A percentile compares a stretch with the other conserved stretches of the same genome.
phyloP scores from a whole-genome alignment of 495 filamentous ascomycete species.

The Aspergillus carlsbadensis region DNA sequence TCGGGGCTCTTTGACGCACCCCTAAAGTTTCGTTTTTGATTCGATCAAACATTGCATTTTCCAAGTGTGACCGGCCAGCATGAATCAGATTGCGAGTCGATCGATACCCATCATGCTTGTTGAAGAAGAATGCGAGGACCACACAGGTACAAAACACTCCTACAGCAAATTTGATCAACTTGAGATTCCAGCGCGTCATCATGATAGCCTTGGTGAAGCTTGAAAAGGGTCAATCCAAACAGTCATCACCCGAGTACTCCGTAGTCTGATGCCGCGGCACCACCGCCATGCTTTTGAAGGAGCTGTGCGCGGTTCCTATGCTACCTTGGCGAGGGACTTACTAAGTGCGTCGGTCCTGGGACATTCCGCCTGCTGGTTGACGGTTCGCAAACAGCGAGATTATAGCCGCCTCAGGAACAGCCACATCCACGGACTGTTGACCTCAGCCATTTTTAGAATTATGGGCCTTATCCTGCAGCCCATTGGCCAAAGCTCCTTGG shows the following conservation, averaged over 20 bases:
- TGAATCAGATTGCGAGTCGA: constrained; percentile 15
- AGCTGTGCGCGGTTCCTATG: not conserved
- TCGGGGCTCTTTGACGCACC: constrained; percentile 14
- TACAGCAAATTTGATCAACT: constrained; percentile 10
- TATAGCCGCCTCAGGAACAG: not conserved
- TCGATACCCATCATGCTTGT: constrained; percentile 13
- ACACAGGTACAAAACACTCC: constrained; percentile 13
- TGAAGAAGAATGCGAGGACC: constrained; percentile 7
- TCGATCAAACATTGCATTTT: constrained; percentile 22
- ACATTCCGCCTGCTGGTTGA: not conserved
- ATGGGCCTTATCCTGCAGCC: not conserved
- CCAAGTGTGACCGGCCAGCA: constrained; percentile 13
- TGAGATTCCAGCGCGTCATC: constrained; percentile 14
- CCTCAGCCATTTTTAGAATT: not conserved
- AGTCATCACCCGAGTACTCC: not conserved
- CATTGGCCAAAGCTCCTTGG: not conserved
- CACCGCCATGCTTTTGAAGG: not conserved
- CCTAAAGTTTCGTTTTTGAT: constrained; percentile 31
- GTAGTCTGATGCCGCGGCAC: too few species aligned
- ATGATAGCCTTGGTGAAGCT: not conserved
- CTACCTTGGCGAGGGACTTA: not conserved
- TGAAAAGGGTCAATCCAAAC: not conserved
- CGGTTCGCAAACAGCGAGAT: not conserved
- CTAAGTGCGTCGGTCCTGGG: not conserved
- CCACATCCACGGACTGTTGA: not conserved